phyloP scores from a whole-genome alignment of 2,329 filamentous ascomycete genomes.

The Elsinoe ampelina region DNA sequence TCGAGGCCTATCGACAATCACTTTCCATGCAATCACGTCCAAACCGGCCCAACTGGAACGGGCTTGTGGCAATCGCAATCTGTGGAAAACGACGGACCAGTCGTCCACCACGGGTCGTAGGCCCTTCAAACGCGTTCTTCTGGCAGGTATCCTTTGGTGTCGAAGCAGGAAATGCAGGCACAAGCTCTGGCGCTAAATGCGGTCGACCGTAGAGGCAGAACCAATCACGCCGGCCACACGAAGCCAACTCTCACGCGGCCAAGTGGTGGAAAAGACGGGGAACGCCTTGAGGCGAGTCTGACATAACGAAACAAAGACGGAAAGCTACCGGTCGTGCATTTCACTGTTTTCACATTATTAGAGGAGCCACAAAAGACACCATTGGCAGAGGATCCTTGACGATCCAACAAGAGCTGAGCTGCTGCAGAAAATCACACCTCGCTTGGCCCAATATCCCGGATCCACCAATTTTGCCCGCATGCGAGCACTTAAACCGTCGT shows the following conservation, averaged over 20 bases:
- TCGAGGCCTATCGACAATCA: neutral
- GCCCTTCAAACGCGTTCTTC: conserved; percentile 4
- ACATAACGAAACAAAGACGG: neutral
- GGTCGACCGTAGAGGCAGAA: neutral
- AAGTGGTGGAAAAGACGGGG: conserved; percentile 7
- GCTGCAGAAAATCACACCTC: neutral
- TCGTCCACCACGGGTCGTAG: conserved; percentile 2
- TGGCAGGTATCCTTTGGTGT: neutral
- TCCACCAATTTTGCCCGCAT: conserved; percentile 1
- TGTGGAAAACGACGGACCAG: conserved; percentile 10
- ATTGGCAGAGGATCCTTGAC: conserved; percentile 9
- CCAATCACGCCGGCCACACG: neutral
- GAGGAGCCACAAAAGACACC: neutral
- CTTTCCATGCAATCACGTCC: conserved; percentile 4
- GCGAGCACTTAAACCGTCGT: conserved; percentile 6
- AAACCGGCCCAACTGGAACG: conserved; percentile 2
- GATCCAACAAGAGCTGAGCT: neutral
- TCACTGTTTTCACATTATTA: too few species aligned
- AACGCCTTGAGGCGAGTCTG: conserved; percentile 1
- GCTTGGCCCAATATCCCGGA: conserved; percentile 12
- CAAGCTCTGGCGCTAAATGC: conserved; percentile 10
- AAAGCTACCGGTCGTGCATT: conserved; percentile 5
- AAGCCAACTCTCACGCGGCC: conserved; percentile 10
- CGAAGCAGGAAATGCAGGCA: conserved; percentile 15
- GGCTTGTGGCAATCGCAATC: conserved; percentile 4